Evolutionary conservation across 2,329 filamentous ascomycete genomes (phyloP).

Genomic region (Venturia asperata): DNA sequence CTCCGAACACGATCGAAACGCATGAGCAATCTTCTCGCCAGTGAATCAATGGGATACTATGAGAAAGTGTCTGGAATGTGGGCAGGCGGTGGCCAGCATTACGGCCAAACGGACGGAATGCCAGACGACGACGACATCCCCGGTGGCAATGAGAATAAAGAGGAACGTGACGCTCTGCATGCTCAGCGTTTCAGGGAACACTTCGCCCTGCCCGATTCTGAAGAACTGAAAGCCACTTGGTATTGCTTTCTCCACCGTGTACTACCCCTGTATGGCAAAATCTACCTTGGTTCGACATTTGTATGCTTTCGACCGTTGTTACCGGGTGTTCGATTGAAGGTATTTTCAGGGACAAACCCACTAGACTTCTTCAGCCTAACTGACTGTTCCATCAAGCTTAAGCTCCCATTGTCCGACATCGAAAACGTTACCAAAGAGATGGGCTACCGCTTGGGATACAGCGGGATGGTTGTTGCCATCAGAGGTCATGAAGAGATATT

Average conservation of each 20-base stretch:
- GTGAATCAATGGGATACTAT: conserved; percentile 91
- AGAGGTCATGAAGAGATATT: conserved; percentile 92
- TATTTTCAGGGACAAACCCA: conserved; percentile 44
- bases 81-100: conserved; percentile 84
- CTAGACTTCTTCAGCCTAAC: conserved; percentile 9
- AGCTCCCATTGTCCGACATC: conserved; percentile 82
- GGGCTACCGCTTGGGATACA: conserved; percentile 85
- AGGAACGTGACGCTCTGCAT: conserved; percentile 47
- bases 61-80: conserved; percentile 98
- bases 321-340: conserved; percentile 68
- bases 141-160: conserved; percentile 31
- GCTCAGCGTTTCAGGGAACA: conserved; percentile 73
- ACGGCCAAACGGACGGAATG: conserved; percentile 60
- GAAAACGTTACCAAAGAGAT: conserved; percentile 84
- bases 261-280: conserved; percentile 87
- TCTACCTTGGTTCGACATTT: conserved; percentile 81
- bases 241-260: conserved; percentile 89
- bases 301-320: conserved; percentile 92
- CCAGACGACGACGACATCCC: conserved; percentile 56
- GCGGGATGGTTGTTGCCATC: conserved; percentile 86
- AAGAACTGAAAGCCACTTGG: conserved; percentile 81
- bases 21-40: conserved; percentile 75
- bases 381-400: conserved; percentile 42
- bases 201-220: conserved; percentile 78
- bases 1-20: conserved; percentile 70